Evolutionary conservation across 176 grass and related monocot species (phyloP).

Genomic region (Luzula sylvatica): DNA sequence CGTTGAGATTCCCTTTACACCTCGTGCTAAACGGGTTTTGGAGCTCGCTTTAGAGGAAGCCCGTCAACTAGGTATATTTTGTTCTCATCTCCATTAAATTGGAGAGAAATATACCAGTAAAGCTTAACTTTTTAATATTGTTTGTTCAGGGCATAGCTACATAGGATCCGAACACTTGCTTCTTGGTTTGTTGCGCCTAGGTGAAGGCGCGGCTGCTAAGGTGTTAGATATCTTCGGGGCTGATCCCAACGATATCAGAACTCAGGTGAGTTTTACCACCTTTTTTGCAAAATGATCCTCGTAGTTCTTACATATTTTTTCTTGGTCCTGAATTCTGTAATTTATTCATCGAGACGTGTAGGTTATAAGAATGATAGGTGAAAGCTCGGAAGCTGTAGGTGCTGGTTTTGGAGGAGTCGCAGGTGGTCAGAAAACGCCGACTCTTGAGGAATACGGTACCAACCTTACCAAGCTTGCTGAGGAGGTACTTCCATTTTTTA

Average conservation of each 20-base stretch:
- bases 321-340: slow-evolving; percentile 13
- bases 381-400: slow-evolving; percentile 88
- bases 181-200: slow-evolving; percentile 84
- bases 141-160: slow-evolving; percentile 75
- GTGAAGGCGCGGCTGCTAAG: slow-evolving; percentile 82
- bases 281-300: neutral
- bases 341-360: slow-evolving; percentile 20
- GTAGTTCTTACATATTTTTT: slow-evolving; percentile 10
- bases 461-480: slow-evolving; percentile 97
- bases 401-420: slow-evolving; percentile 86
- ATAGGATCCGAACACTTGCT: slow-evolving; percentile 97
- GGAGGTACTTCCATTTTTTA: slow-evolving; percentile 43
- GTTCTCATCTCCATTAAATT: neutral
- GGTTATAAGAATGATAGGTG: slow-evolving; percentile 99
- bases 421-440: slow-evolving; percentile 94
- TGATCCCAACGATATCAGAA: slow-evolving; percentile 86
- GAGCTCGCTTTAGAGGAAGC: slow-evolving; percentile 34
- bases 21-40: slow-evolving; percentile 30
- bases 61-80: slow-evolving; percentile 20
- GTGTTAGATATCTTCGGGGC: slow-evolving; percentile 92
- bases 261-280: slow-evolving; percentile 63
- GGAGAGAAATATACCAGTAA: neutral
- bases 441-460: slow-evolving; percentile 97
- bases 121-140: slow-evolving; percentile 8
- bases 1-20: slow-evolving; percentile 20